These are phyloP conservation scores for Alternaria arborescens DNA, from an alignment of 2,329 filamentous ascomycete genomes.

Conservation along the genomic window DNA sequence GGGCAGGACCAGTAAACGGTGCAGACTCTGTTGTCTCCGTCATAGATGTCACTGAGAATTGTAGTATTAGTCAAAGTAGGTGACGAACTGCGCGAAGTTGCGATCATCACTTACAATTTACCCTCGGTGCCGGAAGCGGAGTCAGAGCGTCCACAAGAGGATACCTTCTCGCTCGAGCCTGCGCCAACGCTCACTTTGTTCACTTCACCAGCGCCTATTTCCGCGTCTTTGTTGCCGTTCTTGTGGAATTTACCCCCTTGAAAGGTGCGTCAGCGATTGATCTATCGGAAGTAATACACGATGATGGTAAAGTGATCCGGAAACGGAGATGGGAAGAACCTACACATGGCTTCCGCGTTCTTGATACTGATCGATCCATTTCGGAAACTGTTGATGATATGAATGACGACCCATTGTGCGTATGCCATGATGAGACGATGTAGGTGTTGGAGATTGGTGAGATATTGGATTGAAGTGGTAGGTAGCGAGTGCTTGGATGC, in stretches of 20 bases:
- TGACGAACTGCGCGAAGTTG: background rate
- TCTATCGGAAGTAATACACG: background rate
- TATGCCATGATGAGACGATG: background rate
- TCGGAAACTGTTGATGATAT: background rate
- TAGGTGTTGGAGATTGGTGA: background rate
- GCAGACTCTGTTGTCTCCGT: background rate
- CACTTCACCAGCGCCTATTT: background rate
- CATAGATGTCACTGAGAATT: background rate
- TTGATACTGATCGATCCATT: background rate
- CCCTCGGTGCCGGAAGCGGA: background rate
- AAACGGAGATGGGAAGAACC: background rate
- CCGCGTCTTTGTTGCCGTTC: background rate
- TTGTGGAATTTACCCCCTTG: background rate
- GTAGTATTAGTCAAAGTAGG: background rate
- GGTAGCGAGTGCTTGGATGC: background rate
- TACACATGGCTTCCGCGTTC: background rate
- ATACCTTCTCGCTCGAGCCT: background rate
- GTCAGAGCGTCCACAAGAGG: background rate
- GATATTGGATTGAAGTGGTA: background rate
- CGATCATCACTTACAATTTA: background rate
- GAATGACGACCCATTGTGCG: background rate
- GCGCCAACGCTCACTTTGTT: background rate
- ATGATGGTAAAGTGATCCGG: background rate
- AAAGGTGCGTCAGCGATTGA: background rate
- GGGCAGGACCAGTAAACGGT: background rate